These are phyloP conservation scores for Aleurites moluccanus DNA, from an alignment of 441 rosid species.

Conservation along the genomic window DNA sequence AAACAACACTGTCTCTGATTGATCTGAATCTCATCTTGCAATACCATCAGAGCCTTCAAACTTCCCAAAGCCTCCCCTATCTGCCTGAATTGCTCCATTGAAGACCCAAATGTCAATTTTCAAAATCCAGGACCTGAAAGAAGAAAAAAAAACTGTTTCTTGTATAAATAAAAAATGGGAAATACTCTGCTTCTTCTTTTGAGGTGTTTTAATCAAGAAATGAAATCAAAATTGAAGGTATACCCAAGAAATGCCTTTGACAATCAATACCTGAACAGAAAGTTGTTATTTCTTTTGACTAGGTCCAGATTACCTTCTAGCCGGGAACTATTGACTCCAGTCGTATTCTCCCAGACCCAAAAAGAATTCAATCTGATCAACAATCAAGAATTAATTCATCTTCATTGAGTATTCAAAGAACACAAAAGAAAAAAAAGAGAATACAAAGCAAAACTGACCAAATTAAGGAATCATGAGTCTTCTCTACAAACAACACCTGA, in stretches of 20 bases:
- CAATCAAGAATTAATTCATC: constrained; percentile 7
- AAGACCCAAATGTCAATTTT: constrained; percentile 12
- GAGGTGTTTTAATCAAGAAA: not conserved
- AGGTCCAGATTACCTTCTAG: constrained; percentile 7
- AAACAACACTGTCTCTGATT: constrained; percentile 74
- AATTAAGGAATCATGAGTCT: constrained; percentile 13
- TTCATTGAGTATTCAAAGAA: not conserved
- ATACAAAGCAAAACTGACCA: constrained; percentile 8
- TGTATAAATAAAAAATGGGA: not conserved
- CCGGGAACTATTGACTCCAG: not conserved
- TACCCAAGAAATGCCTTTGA: no score
- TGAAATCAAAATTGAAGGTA: not conserved
- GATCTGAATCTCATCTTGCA: constrained; percentile 70
- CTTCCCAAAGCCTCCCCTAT: constrained; percentile 94
- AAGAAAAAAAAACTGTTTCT: not conserved
- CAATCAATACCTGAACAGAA: constrained; percentile 17
- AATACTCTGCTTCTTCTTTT: no score
- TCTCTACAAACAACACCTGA: constrained; percentile 19
- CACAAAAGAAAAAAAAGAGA: not conserved
- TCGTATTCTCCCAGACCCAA: constrained; percentile 16
- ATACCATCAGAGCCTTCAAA: constrained; percentile 80
- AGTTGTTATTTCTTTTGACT: not conserved
- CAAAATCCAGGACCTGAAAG: constrained; percentile 11
- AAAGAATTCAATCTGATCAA: constrained; percentile 29
- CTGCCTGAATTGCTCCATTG: constrained; percentile 93